Base-by-base conservation (phyloP, 2,329 filamentous ascomycete genomes). In the Microsporum audouinii region DNA sequence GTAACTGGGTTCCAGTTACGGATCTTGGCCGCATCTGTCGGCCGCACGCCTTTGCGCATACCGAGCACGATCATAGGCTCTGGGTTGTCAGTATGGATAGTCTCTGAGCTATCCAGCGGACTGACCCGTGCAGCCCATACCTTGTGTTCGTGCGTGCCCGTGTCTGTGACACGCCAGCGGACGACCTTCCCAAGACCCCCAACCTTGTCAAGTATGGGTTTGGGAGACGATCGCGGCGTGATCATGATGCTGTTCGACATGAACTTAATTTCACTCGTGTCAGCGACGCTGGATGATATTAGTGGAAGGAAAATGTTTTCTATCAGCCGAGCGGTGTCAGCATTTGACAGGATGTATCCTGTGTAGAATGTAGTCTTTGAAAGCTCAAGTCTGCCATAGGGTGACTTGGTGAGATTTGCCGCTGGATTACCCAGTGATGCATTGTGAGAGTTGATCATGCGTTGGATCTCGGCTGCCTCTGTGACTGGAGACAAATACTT, bases 161-260 rank as follows among this genome's bases (percentile, higher is more conserved):
- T 84, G 41, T 86, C 89, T 0, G 85, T 88, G 3, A 96, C 86
- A 71, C 89, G 84, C 90, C 92, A 99, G 45, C 78, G 84, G 75
- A 95, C 82, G 73, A 87, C 92, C 68, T 84, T 85, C 38, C 91
- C 90, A 69, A 96, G 84, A 33, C 92, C 92, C 47, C 94, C 94
- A 8, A 94, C 87, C 72, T 90, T 94, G 59, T 88, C 82, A 36
- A 96, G 77, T 27, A 95, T 86, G 65, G 80, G 82, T 58, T 82
- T 79, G 2, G 88, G 84, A 57, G 88, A 89, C 0, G 88, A 85
- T 8, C 88, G 85, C 0, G 90, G 87, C 41, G 87, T 88, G 70
- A 99, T 97, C 68, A 96, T 81, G 67, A 99, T 91, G 73, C 87
- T 92, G 75, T 95, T 96, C 53, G 87, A 91, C 68, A 96, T 86